These are phyloP conservation scores for Wickerhamiella azyma DNA, from an alignment of 805 yeast genomes.

Conservation along the genomic window DNA sequence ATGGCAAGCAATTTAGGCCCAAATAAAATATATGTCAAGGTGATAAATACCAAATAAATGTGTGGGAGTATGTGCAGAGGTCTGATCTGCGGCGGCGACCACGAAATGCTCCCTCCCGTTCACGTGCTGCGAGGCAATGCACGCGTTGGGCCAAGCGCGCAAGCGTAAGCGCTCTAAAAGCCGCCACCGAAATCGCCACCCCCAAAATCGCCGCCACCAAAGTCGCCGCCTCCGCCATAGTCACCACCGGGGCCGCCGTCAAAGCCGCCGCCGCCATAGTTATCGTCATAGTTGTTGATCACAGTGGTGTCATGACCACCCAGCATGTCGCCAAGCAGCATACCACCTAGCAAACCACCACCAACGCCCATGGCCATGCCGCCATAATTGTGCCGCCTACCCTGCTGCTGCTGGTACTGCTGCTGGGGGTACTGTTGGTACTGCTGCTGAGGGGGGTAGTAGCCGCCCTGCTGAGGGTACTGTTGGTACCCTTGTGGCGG, in stretches of 20 bases:
- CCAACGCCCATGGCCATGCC: conserved; percentile 27
- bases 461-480: conserved; percentile 22
- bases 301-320: conserved; percentile 19
- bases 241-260: conserved; percentile 12
- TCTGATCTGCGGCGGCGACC: no score
- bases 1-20: no score
- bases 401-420: conserved; percentile 21
- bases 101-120: no score
- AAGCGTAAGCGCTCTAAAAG: no score
- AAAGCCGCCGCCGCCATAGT: conserved; percentile 13
- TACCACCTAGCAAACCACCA: conserved; percentile 23
- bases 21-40: no score
- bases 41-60: no score
- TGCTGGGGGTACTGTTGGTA: conserved; percentile 13
- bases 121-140: no score
- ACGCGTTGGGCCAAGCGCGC: no score
- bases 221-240: conserved; percentile 6
- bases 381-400: conserved; percentile 16
- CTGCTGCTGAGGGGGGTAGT: conserved; percentile 25
- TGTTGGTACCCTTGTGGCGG: conserved; percentile 9
- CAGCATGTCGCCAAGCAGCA: conserved; percentile 19
- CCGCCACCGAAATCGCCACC: conserved; percentile 7
- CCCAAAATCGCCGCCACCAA: conserved; percentile 11
- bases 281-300: conserved; percentile 27
- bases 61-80: no score